These are phyloP conservation scores for Phaeosphaeriaceae sp. DNA, from an alignment of 2,329 filamentous ascomycete species.

Conservation along the genomic window DNA sequence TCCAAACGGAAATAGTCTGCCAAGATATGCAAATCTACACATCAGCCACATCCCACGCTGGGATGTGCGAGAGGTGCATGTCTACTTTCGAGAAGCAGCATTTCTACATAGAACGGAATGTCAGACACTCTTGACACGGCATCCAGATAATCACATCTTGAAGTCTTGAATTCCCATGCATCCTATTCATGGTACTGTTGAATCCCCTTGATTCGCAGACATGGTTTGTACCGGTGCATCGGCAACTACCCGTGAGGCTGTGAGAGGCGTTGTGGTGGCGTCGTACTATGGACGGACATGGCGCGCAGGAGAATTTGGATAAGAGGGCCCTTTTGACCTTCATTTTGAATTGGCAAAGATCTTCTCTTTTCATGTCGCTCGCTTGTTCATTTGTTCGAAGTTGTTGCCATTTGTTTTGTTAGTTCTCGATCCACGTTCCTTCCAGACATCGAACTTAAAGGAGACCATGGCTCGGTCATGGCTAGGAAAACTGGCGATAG, in stretches of 20 bases:
- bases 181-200: not conserved
- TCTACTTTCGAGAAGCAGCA: too few relatives aligned
- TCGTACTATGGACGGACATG: not conserved
- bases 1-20: not conserved
- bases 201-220: not conserved
- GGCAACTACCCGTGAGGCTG: not conserved
- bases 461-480: not conserved
- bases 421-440: not conserved
- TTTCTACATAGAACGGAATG: too few relatives aligned
- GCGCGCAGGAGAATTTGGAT: not conserved
- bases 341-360: not conserved
- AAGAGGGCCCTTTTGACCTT: not conserved
- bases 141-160: too few relatives aligned
- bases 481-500: not conserved
- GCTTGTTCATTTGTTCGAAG: not conserved
- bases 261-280: not conserved
- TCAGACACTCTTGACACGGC: too few relatives aligned
- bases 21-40: not conserved
- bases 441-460: too few relatives aligned
- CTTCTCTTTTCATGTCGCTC: not conserved
- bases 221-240: not conserved
- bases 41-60: not conserved
- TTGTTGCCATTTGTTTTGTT: not conserved
- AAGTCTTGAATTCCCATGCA: not conserved
- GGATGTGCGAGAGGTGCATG: not conserved